phyloP scores from a whole-genome alignment of 768 basidiomycete species.

The Suillus sp. region DNA sequence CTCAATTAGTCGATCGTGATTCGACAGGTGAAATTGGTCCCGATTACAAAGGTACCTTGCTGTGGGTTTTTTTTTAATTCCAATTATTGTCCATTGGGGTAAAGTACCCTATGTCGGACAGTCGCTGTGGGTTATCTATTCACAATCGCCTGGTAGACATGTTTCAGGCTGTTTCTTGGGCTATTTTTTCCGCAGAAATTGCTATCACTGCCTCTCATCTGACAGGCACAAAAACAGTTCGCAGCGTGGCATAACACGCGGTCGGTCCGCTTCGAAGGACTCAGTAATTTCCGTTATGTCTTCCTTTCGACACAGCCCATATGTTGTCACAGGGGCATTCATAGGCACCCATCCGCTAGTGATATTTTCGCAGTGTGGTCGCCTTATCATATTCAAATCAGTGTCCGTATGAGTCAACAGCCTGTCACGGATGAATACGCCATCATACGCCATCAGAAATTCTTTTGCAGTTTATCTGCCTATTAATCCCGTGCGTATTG shows the following conservation, averaged over 20 bases:
- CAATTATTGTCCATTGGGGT: too few relatives aligned
- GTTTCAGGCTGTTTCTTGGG: neutral
- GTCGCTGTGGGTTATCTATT: too few relatives aligned
- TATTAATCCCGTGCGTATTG: neutral
- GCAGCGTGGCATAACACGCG: neutral
- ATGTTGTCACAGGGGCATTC: conserved; percentile 27
- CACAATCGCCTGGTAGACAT: neutral
- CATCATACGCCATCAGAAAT: conserved; percentile 16
- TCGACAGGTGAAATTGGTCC: neutral
- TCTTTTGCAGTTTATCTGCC: conserved; percentile 8
- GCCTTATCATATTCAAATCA: conserved; percentile 43
- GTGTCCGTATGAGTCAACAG: conserved; percentile 14
- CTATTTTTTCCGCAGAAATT: neutral
- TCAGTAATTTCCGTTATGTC: conserved; percentile 9
- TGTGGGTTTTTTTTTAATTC: too few relatives aligned
- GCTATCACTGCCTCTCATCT: neutral
- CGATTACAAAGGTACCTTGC: neutral
- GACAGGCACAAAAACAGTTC: neutral
- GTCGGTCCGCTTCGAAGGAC: neutral
- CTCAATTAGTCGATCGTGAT: neutral
- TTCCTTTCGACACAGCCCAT: conserved; percentile 22
- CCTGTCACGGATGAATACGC: conserved; percentile 20
- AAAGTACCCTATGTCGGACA: too few relatives aligned
- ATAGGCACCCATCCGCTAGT: conserved; percentile 35
- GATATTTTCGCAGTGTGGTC: conserved; percentile 41